Evolutionary conservation across 306 rosid genomes (phyloP).

Genomic region (Castanea mollissima): DNA sequence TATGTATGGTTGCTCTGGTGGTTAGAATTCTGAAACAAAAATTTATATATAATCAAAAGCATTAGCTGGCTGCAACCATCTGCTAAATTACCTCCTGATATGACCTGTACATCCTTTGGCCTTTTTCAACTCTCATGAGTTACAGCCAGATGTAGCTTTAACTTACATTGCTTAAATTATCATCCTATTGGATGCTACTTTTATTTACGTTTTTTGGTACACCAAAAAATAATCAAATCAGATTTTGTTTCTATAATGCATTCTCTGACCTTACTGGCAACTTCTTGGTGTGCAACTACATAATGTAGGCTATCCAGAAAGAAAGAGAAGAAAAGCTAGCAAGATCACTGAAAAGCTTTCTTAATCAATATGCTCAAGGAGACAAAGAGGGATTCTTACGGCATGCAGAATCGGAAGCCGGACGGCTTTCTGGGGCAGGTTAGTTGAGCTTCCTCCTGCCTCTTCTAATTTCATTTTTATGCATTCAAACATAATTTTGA

Average conservation of each 20-base stretch:
- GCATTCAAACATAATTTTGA: background rate
- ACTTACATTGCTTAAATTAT: background rate
- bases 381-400: slow-evolving; percentile 68
- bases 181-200: background rate
- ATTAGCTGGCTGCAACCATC: background rate
- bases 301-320: slow-evolving; percentile 66
- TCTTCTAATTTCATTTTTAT: background rate
- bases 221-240: background rate
- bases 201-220: background rate
- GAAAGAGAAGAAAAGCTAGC: slow-evolving; percentile 95
- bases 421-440: slow-evolving; percentile 84
- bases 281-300: slow-evolving; percentile 14
- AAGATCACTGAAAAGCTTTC: slow-evolving; percentile 51
- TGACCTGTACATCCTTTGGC: background rate
- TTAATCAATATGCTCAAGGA: slow-evolving; percentile 66
- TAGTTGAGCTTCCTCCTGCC: slow-evolving; percentile 15
- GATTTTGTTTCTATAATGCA: background rate
- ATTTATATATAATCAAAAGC: background rate
- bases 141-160: background rate
- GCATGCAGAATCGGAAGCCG: slow-evolving; percentile 77
- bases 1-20: background rate
- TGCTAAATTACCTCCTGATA: background rate
- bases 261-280: slow-evolving; percentile 7
- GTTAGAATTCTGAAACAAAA: background rate
- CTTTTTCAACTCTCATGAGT: background rate